phyloP scores from a whole-genome alignment of 148 eudicot species.

The Rhododendron ferrugineum region DNA sequence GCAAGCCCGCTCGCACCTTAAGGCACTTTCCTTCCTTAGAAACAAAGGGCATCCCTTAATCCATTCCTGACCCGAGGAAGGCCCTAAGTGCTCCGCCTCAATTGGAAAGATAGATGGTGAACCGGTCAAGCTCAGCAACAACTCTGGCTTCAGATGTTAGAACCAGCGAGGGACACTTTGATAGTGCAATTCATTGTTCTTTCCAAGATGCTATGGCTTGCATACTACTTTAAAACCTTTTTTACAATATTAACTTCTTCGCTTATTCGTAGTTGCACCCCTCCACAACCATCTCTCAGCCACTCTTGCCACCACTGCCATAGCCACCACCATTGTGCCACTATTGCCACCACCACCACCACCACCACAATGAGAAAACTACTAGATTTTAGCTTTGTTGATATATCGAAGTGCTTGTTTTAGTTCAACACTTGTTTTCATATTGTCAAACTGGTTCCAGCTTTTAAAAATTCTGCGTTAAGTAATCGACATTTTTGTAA shows the following conservation, averaged over 20 bases:
- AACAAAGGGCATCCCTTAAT: too few species aligned
- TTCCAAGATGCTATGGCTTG: too few species aligned
- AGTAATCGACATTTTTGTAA: neutral
- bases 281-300: neutral
- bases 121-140: too few species aligned
- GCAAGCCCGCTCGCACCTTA: too few species aligned
- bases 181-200: too few species aligned
- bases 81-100: too few species aligned
- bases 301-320: neutral
- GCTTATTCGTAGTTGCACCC: neutral
- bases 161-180: too few species aligned
- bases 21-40: too few species aligned
- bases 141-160: too few species aligned
- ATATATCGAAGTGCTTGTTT: neutral
- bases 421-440: neutral
- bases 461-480: neutral
- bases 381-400: neutral
- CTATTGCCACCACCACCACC: neutral
- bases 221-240: too few species aligned
- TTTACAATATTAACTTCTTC: neutral
- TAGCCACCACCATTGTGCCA: neutral
- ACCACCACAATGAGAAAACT: neutral
- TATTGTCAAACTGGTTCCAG: neutral
- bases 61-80: too few species aligned
- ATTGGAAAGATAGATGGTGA: too few species aligned